Evolutionary conservation across 768 basidiomycete genomes (phyloP), one percentile per base, ranked within the genome.

Genomic region (Mycena latifolia): DNA sequence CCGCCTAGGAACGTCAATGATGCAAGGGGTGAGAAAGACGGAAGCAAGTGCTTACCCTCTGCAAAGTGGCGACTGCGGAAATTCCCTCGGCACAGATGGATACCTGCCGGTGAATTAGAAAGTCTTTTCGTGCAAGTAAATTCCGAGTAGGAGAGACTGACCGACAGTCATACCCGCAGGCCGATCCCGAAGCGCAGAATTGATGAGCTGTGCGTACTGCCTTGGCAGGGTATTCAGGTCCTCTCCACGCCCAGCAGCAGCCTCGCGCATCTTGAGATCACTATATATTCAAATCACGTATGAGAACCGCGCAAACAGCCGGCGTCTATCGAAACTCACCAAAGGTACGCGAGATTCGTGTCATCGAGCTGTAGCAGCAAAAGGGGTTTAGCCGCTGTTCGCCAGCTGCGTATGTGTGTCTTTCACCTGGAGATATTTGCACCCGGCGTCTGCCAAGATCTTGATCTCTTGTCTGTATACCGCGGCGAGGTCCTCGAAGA

Each of bases 191-290:
- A 83, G 66, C 45, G 76, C 74, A 25, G 69, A 69, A 66, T 75
- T 80, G 77, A 84, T 84, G 27, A 80, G 77, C 66, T 77, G 70
- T 68, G 84, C 78, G 68, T 85, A 85, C 27, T 76, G 73, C 54
- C 82, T 74, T 25, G 84, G 77, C 27, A 85, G 78, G 31, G 79
- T 77, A 41, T 76, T 79, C 22, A 81, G 74, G 71, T 86, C 83
- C 46, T 77, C 68, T 18, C 80, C 81, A 41, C 75, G 77, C 33
- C 66, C 70, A 46, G 70, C 70, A 31, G 70, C 70, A 29, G 70
- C 70, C 47, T 65, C 64, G 24, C 70, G 66, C 70, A 71, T 71
- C 41, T 69, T 65, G 20, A 68, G 52, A 35, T 68, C 70, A 25
- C 68, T 69, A 41, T 63, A 7, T 14, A 35, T 35, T n/a, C n/a